Evolutionary conservation across 257 asterid species (phyloP).

Genomic region (Agastache rugosa): DNA sequence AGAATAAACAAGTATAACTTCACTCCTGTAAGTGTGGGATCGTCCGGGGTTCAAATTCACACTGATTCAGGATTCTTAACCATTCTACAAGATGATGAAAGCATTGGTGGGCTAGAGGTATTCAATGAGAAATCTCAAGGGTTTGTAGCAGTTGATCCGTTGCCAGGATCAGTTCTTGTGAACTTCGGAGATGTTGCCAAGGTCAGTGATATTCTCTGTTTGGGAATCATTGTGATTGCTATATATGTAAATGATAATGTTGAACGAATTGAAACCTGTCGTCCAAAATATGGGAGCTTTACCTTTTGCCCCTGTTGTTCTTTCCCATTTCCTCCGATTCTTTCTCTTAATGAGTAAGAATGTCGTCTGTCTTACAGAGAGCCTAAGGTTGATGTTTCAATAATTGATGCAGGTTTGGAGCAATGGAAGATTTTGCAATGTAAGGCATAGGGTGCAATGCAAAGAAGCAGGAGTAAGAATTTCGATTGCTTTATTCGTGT

Average conservation of each 20-base stretch:
- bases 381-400: not conserved
- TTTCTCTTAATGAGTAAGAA: not conserved
- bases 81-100: conserved; percentile 61
- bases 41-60: conserved; percentile 49
- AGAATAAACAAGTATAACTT: conserved; percentile 53
- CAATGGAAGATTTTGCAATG: conserved; percentile 50
- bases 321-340: not conserved
- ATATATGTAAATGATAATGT: too few species aligned
- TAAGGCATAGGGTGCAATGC: conserved; percentile 50
- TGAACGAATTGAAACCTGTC: too few species aligned
- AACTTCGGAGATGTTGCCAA: conserved; percentile 44
- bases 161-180: conserved; percentile 38
- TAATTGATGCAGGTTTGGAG: conserved; percentile 45
- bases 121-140: conserved; percentile 41
- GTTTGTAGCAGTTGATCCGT: conserved; percentile 45
- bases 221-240: too few species aligned
- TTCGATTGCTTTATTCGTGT: conserved; percentile 40
- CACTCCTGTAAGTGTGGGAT: conserved; percentile 48
- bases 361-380: not conserved
- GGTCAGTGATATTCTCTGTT: conserved; percentile 28
- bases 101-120: conserved; percentile 51
- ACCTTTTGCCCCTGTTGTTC: not conserved
- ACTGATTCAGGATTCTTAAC: conserved; percentile 60
- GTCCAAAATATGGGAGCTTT: not conserved
- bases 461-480: conserved; percentile 28